These are phyloP conservation scores for Epichloe uncinata DNA, from an alignment of 2,329 filamentous ascomycete genomes.

Conservation along the genomic window DNA sequence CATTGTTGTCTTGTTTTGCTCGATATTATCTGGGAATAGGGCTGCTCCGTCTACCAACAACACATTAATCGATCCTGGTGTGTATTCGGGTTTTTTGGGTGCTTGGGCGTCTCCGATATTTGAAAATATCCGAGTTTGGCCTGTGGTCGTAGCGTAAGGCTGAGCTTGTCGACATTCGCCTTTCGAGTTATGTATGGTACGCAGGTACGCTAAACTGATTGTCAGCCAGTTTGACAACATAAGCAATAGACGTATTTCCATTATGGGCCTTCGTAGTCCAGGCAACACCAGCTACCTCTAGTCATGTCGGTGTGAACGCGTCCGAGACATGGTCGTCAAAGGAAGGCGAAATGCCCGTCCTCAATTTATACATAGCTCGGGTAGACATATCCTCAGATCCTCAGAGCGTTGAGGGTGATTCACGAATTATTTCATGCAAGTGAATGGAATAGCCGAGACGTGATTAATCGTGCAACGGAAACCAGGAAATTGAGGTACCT, in stretches of 20 bases:
- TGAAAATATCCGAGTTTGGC: neutral
- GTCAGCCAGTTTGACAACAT: slow-evolving; percentile 9
- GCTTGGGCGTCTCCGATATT: neutral
- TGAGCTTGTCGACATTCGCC: neutral
- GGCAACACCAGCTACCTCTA: neutral
- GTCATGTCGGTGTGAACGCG: no score
- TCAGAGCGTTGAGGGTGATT: neutral
- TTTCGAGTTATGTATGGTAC: neutral
- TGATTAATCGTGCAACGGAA: neutral
- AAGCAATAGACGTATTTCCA: slow-evolving; percentile 4
- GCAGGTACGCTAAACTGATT: slow-evolving; percentile 3
- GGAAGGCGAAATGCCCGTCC: neutral
- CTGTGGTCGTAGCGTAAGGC: neutral
- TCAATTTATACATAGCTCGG: neutral
- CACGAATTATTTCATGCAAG: neutral
- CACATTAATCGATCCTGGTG: no score
- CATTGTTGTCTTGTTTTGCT: slow-evolving; percentile 9
- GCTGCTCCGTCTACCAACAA: neutral
- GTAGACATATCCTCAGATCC: neutral
- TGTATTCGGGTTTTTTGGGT: neutral
- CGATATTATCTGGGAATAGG: neutral
- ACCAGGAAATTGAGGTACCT: neutral
- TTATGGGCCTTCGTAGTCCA: neutral
- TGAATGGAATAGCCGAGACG: neutral
- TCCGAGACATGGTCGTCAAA: neutral